phyloP scores from a whole-genome alignment of 139 green algal species.

The Closterium sp. region DNA sequence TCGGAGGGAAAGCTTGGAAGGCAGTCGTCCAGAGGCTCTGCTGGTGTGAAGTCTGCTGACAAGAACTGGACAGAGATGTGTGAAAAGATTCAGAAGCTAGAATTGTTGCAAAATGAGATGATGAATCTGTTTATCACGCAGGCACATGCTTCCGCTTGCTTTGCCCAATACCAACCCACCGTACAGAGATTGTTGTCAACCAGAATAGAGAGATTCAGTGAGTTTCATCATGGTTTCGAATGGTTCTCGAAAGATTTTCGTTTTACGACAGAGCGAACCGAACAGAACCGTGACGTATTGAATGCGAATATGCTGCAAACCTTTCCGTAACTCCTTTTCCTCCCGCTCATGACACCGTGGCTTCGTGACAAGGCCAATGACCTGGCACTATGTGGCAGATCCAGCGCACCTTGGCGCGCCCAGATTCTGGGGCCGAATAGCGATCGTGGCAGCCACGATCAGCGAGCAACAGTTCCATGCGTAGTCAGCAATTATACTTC shows the following conservation, averaged over 20 bases:
- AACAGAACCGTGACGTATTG: no score
- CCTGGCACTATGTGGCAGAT: background rate
- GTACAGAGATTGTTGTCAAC: no score
- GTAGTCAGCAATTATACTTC: no score
- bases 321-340: background rate
- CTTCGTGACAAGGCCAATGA: background rate
- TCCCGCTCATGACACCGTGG: background rate
- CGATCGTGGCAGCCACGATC: background rate
- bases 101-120: background rate
- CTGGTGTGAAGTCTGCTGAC: background rate
- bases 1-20: no score
- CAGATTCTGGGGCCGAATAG: background rate
- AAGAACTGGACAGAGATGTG: background rate
- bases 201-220: no score
- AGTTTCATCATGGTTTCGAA: no score
- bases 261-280: no score
- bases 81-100: background rate
- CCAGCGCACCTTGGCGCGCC: background rate
- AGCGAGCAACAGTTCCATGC: background rate
- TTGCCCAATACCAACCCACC: no score
- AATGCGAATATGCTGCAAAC: no score
- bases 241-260: no score
- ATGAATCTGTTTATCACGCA: background rate
- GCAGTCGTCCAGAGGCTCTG: no score
- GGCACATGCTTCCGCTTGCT: no score